A percentile compares a stretch with the other conserved stretches of the same genome.
phyloP scores from a whole-genome alignment of 2,329 filamentous ascomycete genomes.

The Paraphoma chrysanthemicola region DNA sequence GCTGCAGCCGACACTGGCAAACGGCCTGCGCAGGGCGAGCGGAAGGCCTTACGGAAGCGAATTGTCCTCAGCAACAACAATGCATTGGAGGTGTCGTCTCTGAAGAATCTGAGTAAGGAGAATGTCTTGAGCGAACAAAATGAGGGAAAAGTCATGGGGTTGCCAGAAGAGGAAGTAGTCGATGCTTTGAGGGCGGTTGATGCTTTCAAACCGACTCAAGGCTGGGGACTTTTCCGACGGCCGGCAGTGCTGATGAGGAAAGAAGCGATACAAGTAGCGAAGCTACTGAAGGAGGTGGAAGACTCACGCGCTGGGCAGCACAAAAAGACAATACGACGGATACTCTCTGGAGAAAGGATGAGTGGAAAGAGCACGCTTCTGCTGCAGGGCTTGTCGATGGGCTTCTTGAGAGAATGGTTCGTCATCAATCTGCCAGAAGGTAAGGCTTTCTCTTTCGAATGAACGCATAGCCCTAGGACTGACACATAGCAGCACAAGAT shows the following conservation, averaged over 20 bases:
- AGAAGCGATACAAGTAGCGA: conserved; percentile 77
- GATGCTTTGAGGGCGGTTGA: conserved; percentile 84
- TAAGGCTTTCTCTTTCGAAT: conserved; percentile 51
- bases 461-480: conserved; percentile 13
- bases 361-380: conserved; percentile 88
- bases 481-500: conserved; percentile 70
- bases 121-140: conserved; percentile 51
- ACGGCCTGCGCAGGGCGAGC: conserved; percentile 76
- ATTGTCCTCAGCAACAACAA: conserved; percentile 95
- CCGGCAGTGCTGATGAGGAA: conserved; percentile 80
- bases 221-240: conserved; percentile 83
- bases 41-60: conserved; percentile 85
- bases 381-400: conserved; percentile 83
- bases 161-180: conserved; percentile 71
- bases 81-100: conserved; percentile 76
- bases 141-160: conserved; percentile 70
- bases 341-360: conserved; percentile 75
- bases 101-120: conserved; percentile 68
- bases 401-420: conserved; percentile 82
- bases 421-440: conserved; percentile 91
- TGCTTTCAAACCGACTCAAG: conserved; percentile 89
- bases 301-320: conserved; percentile 58
- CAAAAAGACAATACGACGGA: conserved; percentile 66
- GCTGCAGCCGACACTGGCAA: conserved; percentile 48
- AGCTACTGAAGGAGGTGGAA: conserved; percentile 58